Evolutionary conservation across 495 filamentous ascomycete genomes (phyloP), one percentile per base, ranked within the genome.

Genomic region (Xylaria intraflava): DNA sequence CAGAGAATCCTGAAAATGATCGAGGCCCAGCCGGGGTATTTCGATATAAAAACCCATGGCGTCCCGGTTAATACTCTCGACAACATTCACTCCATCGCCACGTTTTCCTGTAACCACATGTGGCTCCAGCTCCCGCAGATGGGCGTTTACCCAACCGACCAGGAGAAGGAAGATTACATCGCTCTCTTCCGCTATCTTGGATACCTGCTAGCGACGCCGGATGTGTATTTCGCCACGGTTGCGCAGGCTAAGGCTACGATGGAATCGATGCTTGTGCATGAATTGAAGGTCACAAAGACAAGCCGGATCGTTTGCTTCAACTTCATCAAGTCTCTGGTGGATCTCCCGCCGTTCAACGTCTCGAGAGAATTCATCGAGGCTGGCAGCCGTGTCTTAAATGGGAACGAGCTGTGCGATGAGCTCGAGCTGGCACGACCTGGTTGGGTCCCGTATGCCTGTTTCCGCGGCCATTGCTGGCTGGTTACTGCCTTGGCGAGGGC

Each of bases 111-210:
- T 38, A 77, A 74, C 0, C 69, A 87, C n/a, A 76, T 86, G 44
- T 87, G 79, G 79, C 58, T 85, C 11, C 77, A 77, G 27, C 75
- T 86, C 5, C 84, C 84, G 0, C 75, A 79, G 7, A 84, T 86
- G 64, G 84, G 84, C 9, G 76, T 88, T 52, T 83, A 72, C 48
- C 68, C 82, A n/a, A 70, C 70, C 4, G 53, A 76, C n/a, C 78
- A 79, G 40, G 84, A 88, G 53, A 78, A 78, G 19, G 59, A 54
- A 4, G 85, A 88, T 51, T 88, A 85, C 56, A 72, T 86, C 42
- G 85, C 85, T 0, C 65, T 88, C 0, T 88, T 84, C 82, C 73
- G 85, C 9, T 76, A 86, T 10, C 77, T 88, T 30, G 83, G 76
- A 0, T 74, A 83, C 56, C 78, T 87, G 40, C 71, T 86, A 61